phyloP scores from a whole-genome alignment of 2,329 filamentous ascomycete species.

The Cryphonectria parasitica region DNA sequence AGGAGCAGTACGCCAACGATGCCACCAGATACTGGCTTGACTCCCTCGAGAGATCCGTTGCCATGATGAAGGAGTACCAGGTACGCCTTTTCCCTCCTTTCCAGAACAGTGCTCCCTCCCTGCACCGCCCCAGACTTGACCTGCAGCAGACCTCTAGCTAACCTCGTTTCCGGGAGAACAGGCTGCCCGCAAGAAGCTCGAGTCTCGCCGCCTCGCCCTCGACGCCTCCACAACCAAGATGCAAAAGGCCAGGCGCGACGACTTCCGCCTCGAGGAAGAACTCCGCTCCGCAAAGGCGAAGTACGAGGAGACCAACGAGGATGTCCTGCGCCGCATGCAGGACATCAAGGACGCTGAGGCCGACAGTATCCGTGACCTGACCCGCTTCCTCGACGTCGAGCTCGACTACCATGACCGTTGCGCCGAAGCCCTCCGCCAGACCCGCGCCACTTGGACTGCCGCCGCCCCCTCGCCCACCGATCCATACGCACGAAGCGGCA shows the following conservation, averaged over 20 bases:
- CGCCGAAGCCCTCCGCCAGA: constrained; percentile 74
- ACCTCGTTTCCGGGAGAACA: neutral
- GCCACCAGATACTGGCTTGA: constrained; percentile 87
- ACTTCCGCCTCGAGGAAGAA: constrained; percentile 92
- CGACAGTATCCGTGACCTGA: constrained; percentile 80
- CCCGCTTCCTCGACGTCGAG: constrained; percentile 83
- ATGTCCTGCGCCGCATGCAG: constrained; percentile 90
- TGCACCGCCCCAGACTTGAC: neutral
- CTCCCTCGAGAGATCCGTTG: constrained; percentile 83
- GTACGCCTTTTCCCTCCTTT: constrained; percentile 50
- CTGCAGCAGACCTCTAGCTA: neutral
- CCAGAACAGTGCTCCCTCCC: neutral
- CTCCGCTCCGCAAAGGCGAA: constrained; percentile 89
- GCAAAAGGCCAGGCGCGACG: constrained; percentile 91
- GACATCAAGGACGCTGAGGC: constrained; percentile 92
- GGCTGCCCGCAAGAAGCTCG: constrained; percentile 90
- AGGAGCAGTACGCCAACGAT: constrained; percentile 79
- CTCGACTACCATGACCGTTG: constrained; percentile 91
- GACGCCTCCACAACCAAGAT: constrained; percentile 88
- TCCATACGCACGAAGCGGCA: constrained; percentile 9
- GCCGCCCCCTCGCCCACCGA: constrained; percentile 30
- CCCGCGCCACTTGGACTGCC: constrained; percentile 50
- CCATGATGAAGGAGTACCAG: constrained; percentile 98
- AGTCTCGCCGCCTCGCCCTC: constrained; percentile 84
- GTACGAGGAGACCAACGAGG: constrained; percentile 93